Percentiles rank a stretch among this genome's conserved stretches.
Evolutionary conservation across 306 rosid species (phyloP).

Genomic region (Senna siamea): DNA sequence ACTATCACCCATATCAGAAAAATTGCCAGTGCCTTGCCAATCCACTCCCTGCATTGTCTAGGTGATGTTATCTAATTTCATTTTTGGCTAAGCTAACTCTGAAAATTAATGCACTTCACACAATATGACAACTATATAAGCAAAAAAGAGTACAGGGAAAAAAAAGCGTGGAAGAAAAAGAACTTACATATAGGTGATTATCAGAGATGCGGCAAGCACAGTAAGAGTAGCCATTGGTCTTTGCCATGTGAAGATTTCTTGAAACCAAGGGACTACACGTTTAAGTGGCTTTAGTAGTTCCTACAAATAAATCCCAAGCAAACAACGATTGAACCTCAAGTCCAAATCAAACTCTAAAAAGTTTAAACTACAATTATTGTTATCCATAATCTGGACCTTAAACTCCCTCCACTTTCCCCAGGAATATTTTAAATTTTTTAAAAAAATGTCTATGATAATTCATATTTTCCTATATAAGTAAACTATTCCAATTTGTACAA

Average conservation of each 20-base stretch:
- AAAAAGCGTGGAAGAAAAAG: neutral
- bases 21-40: constrained; percentile 73
- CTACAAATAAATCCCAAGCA: constrained; percentile 46
- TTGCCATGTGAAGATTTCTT: constrained; percentile 72
- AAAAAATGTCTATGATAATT: neutral
- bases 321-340: constrained; percentile 12
- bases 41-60: constrained; percentile 76
- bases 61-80: constrained; percentile 16
- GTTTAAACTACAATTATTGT: constrained; percentile 1
- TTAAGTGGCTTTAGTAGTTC: constrained; percentile 75
- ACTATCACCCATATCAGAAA: constrained; percentile 64
- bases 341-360: constrained; percentile 5
- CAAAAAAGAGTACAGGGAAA: neutral
- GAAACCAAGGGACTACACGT: constrained; percentile 51
- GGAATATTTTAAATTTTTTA: neutral
- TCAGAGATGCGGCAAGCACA: constrained; percentile 53
- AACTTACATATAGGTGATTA: constrained; percentile 71
- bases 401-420: neutral
- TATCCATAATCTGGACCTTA: neutral
- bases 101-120: constrained; percentile 1
- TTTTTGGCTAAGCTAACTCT: constrained; percentile 4
- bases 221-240: constrained; percentile 60
- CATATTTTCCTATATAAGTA: neutral
- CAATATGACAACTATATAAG: constrained; percentile 20
- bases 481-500: constrained; percentile 1